Evolutionary conservation across 495 filamentous ascomycete species (phyloP), one percentile per base, ranked within the genome.

Genomic region (Penicillium angulare): DNA sequence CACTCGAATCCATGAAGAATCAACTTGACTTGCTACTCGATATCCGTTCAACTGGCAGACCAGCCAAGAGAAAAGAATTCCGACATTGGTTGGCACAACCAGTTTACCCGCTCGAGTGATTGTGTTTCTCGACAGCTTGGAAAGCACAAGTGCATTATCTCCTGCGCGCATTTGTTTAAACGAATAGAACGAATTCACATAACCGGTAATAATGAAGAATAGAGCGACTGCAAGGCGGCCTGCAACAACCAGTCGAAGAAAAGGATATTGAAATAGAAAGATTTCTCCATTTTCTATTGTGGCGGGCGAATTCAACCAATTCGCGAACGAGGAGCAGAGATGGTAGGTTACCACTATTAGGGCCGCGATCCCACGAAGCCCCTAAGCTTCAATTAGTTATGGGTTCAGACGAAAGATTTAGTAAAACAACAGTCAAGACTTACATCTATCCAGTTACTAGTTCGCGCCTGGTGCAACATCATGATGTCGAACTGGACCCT

Each of bases 391-490:
- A 8, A 22, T 55, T 23, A 50, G 47, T 42, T 22, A 7, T 7
- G 10, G 7, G 2, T 16, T 20, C 1, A 18, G 27, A 32, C 20
- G 1, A 12, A 24, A 9, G 7, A 15, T 7, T 23, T 15, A 15
- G 5, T 23, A 2, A n/a, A n/a, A n/a, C n/a, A n/a, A n/a, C 5
- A 21, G 10, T 7, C 7, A 2, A 47, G 21, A 52, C 48, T 43
- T 23, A 56, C 48, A 26, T 56, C 53, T 17, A 56, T 31, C 53
- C 53, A 56, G 20, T 56, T 56, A 15, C 52, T 38, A 26, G 48
- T 36, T 52, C 53, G n/a, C 26, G 12, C 17, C 39, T 17, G 33
- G 29, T 6, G 3, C n/a, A 18, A 49, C 12, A 48, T n/a, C n/a
- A n/a, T n/a, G n/a, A 56, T 52, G 2, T 26, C 8, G 15, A 22